These are phyloP conservation scores for Talaromyces funiculosus DNA, from an alignment of 2,329 filamentous ascomycete species.

Conservation along the genomic window DNA sequence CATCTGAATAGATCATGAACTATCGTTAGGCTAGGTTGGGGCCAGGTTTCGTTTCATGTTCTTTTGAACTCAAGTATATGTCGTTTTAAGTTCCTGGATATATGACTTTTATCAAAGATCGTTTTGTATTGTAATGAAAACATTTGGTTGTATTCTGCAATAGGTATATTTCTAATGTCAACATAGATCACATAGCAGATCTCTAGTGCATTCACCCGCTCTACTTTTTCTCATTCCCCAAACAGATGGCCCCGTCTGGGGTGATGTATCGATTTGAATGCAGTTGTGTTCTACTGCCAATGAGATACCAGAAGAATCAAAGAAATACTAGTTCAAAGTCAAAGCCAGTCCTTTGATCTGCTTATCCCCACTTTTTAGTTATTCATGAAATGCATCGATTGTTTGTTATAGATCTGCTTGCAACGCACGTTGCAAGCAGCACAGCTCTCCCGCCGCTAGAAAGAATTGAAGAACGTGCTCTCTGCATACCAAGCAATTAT, in stretches of 20 bases:
- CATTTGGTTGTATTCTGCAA: too few species aligned
- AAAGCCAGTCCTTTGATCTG: background rate
- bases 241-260: background rate
- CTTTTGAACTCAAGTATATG: too few species aligned
- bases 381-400: background rate
- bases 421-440: background rate
- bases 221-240: background rate
- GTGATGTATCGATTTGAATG: background rate
- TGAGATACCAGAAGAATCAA: background rate
- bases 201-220: background rate
- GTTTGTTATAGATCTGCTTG: background rate
- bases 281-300: background rate
- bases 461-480: constrained; percentile 17
- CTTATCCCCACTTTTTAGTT: background rate
- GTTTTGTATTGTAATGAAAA: background rate
- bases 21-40: background rate
- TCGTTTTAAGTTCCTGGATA: too few species aligned
- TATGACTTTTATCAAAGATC: too few species aligned
- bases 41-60: background rate
- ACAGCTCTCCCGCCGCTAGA: background rate
- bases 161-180: too few species aligned
- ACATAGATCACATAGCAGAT: too few species aligned
- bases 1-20: background rate
- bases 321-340: background rate
- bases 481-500: constrained; percentile 30